Conservation (phyloP, 2,329 filamentous ascomycete species). For the Fusarium bactridioides region DNA sequence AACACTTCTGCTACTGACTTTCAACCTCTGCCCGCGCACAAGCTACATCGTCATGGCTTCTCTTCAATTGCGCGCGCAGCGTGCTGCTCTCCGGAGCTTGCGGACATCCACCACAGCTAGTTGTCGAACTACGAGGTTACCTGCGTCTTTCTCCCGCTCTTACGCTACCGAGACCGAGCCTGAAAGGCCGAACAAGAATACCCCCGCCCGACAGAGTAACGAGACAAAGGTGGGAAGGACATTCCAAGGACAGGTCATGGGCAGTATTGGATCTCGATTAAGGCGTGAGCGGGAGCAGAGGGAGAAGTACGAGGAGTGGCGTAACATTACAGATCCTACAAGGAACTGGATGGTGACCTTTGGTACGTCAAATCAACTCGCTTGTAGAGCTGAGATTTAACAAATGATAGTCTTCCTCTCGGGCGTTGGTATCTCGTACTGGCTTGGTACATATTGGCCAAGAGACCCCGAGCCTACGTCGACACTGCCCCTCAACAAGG, state of each 20-base stretch:
- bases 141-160: slow-evolving; percentile 34
- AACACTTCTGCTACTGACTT: slow-evolving; percentile 13
- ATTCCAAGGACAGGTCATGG: slow-evolving; percentile 68
- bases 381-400: neutral
- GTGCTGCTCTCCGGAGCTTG: slow-evolving; percentile 44
- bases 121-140: slow-evolving; percentile 26
- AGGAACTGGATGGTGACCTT: slow-evolving; percentile 63
- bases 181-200: slow-evolving; percentile 44
- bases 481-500: slow-evolving; percentile 65
- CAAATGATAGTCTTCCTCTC: slow-evolving; percentile 58
- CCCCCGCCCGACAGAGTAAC: slow-evolving; percentile 43
- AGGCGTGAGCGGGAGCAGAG: slow-evolving; percentile 63
- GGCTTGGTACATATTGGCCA: slow-evolving; percentile 64
- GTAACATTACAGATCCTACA: slow-evolving; percentile 50
- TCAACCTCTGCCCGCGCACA: slow-evolving; percentile 1
- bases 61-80: slow-evolving; percentile 45
- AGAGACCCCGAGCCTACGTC: slow-evolving; percentile 61
- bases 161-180: slow-evolving; percentile 50
- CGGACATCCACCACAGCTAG: slow-evolving; percentile 27
- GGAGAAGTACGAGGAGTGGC: slow-evolving; percentile 57
- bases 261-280: slow-evolving; percentile 64
- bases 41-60: slow-evolving; percentile 40
- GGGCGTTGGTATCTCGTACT: slow-evolving; percentile 63
- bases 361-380: slow-evolving; percentile 49
- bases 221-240: slow-evolving; percentile 51